phyloP scores from a whole-genome alignment of 371 early-diverging fungal species.

The Mucor lusitanicus region DNA sequence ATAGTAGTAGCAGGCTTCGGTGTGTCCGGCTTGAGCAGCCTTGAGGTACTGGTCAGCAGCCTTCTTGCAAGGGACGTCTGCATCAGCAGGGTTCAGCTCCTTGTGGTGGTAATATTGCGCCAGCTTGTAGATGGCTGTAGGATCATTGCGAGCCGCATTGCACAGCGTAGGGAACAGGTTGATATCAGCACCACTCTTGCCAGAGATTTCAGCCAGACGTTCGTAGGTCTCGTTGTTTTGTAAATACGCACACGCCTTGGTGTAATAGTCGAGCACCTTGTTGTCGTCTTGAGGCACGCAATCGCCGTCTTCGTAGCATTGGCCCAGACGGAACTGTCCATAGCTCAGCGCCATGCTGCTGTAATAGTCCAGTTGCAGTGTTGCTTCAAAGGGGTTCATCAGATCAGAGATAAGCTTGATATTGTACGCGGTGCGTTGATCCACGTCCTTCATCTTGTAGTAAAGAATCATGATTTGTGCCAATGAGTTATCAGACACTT shows the following conservation, averaged over 20 bases:
- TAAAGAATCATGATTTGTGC: constrained; percentile 21
- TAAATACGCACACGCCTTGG: constrained; percentile 16
- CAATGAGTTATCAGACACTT: constrained; percentile 10
- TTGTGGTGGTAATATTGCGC: constrained; percentile 16
- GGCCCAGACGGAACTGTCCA: constrained; percentile 24
- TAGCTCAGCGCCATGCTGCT: constrained; percentile 17
- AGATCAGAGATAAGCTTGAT: not conserved
- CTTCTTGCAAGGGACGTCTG: constrained; percentile 8
- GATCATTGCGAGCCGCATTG: constrained; percentile 20
- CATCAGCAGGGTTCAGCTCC: not conserved
- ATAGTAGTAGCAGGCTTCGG: constrained; percentile 21
- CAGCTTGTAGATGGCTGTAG: constrained; percentile 11
- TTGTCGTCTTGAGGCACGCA: constrained; percentile 4
- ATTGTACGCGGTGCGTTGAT: not conserved
- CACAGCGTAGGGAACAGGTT: constrained; percentile 16
- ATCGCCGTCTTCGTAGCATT: constrained; percentile 22
- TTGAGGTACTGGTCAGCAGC: constrained; percentile 13
- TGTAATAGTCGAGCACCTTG: constrained; percentile 14
- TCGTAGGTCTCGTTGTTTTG: constrained; percentile 19
- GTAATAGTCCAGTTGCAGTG: constrained; percentile 7
- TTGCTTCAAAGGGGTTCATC: constrained; percentile 4
- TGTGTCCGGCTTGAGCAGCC: constrained; percentile 16
- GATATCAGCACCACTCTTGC: not conserved
- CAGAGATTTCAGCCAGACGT: constrained; percentile 9
- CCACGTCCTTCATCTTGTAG: constrained; percentile 18